Evolutionary conservation across 768 basidiomycete species (phyloP).

Genomic region (Sarcodon sp.): DNA sequence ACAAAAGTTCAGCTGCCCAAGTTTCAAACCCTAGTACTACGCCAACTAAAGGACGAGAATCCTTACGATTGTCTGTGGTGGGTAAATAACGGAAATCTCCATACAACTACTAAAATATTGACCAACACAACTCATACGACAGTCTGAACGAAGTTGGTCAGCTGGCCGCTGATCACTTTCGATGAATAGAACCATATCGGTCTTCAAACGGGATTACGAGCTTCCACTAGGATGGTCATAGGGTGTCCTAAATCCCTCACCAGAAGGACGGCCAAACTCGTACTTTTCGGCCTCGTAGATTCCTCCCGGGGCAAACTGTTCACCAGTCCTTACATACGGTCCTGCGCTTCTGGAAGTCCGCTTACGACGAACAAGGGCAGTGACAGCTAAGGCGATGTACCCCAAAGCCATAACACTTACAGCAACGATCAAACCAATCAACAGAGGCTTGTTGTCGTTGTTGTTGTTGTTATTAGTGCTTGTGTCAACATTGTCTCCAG

Average conservation of each 20-base stretch:
- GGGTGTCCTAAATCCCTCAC: background rate
- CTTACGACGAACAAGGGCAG: background rate
- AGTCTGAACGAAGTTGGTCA: no score
- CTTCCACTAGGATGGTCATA: background rate
- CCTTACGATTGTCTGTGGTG: no score
- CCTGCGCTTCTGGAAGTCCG: background rate
- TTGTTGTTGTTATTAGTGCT: background rate
- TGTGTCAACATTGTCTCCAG: background rate
- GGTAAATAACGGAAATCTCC: no score
- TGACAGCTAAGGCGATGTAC: background rate
- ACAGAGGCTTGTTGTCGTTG: background rate
- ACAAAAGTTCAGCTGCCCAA: no score
- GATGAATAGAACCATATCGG: no score
- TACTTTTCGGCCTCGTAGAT: background rate
- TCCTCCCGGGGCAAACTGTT: background rate
- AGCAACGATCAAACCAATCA: background rate
- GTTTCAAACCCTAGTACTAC: no score
- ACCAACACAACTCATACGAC: no score
- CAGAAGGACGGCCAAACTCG: background rate
- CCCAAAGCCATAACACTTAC: background rate
- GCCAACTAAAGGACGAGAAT: no score
- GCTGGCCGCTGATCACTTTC: no score
- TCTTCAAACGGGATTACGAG: no score
- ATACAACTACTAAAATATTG: no score
- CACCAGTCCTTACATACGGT: background rate